A percentile compares a stretch with the other conserved stretches of the same genome.
These are phyloP conservation scores for Wallacemonas sp. DNA, from an alignment of 208 protist species.

Conservation along the genomic window DNA sequence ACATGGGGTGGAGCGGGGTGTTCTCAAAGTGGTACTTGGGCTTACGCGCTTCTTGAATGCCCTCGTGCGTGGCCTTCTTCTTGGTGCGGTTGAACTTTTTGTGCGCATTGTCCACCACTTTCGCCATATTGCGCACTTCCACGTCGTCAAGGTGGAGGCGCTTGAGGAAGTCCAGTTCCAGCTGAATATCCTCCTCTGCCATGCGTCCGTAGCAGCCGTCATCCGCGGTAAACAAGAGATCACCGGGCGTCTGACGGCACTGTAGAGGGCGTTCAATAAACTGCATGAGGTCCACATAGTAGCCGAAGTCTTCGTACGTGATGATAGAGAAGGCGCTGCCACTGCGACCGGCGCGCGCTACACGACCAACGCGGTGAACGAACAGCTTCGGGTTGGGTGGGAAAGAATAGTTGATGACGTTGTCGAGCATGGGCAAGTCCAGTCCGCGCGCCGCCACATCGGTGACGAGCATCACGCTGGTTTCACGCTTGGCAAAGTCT, in stretches of 20 bases:
- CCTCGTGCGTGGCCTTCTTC: conserved; percentile 89
- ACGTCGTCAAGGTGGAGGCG: conserved; percentile 61
- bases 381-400: conserved; percentile 97
- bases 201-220: conserved; percentile 90
- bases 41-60: conserved; percentile 79
- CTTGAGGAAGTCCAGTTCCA: conserved; percentile 83
- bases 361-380: conserved; percentile 97
- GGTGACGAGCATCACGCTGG: conserved; percentile 97
- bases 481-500: conserved; percentile 89
- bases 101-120: conserved; percentile 85
- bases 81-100: conserved; percentile 88
- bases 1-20: conserved; percentile 81
- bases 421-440: conserved; percentile 98
- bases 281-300: conserved; percentile 89
- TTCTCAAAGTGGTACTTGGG: conserved; percentile 76
- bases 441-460: conserved; percentile 99
- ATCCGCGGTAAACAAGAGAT: conserved; percentile 76
- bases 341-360: conserved; percentile 96
- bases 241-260: conserved; percentile 40
- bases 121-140: conserved; percentile 76
- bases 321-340: conserved; percentile 96
- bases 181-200: conserved; percentile 82
- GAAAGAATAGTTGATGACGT: conserved; percentile 99
- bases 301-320: conserved; percentile 95
- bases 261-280: conserved; percentile 80